Evolutionary conservation across 73 alveolate species (phyloP).

Genomic region (Paramecium biaurelia): DNA sequence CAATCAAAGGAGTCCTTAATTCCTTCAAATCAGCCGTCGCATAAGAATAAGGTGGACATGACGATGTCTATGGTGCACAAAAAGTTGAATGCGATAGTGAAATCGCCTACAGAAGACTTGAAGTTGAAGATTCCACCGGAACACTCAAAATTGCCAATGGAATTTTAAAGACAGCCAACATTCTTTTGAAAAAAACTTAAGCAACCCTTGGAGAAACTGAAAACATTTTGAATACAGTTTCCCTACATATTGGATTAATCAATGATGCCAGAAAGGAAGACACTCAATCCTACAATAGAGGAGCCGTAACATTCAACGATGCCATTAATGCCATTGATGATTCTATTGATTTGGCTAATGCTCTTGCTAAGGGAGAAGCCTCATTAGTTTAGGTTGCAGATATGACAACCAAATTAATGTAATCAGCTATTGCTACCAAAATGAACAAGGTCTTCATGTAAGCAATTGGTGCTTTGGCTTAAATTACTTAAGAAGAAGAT

Average conservation of each 20-base stretch:
- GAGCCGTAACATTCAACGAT: slow-evolving; percentile 19
- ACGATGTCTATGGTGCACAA: background rate
- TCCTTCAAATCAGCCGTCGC: slow-evolving; percentile 7
- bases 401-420: background rate
- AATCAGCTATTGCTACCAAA: background rate
- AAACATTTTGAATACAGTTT: background rate
- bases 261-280: slow-evolving; percentile 19
- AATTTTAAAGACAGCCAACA: background rate
- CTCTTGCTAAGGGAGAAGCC: background rate
- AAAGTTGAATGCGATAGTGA: background rate
- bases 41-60: background rate
- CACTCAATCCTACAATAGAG: slow-evolving; percentile 9
- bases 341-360: background rate
- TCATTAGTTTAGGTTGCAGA: slow-evolving; percentile 2
- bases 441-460: background rate
- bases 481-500: slow-evolving; percentile 15
- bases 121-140: background rate
- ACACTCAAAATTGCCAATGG: slow-evolving; percentile 1
- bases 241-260: background rate
- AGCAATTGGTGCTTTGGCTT: background rate
- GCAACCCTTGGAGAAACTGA: slow-evolving; percentile 18
- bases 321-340: slow-evolving; percentile 34
- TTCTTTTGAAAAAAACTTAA: background rate
- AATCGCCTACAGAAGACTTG: slow-evolving; percentile 8
- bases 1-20: slow-evolving; percentile 1